These are phyloP conservation scores for Cryomyces minteri DNA, from an alignment of 495 filamentous ascomycete species.

Conservation along the genomic window DNA sequence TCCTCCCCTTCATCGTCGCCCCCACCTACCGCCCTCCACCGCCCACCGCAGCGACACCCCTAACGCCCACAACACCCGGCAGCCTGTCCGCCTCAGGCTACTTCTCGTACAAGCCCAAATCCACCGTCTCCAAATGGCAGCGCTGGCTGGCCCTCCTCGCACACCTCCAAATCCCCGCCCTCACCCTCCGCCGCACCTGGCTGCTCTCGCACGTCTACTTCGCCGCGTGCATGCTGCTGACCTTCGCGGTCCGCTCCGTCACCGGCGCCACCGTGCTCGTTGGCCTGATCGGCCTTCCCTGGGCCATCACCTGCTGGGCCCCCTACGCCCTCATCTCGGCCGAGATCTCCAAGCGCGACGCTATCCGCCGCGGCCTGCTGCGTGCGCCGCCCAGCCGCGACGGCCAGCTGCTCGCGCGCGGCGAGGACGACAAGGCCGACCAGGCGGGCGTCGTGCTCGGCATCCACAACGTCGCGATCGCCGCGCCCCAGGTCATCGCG, in stretches of 20 bases:
- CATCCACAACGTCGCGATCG: conserved; percentile 82
- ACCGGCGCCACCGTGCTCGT: conserved; percentile 53
- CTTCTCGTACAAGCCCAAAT: conserved; percentile 7
- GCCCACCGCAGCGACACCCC: conserved; percentile 1
- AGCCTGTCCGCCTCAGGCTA: conserved; percentile 8
- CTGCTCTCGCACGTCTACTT: conserved; percentile 65
- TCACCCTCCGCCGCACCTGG: conserved; percentile 79
- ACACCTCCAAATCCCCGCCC: conserved; percentile 46
- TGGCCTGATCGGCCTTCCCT: conserved; percentile 63
- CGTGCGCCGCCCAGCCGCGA: conserved; percentile 16
- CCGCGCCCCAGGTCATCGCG: conserved; percentile 73
- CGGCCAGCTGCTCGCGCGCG: conserved; percentile 11
- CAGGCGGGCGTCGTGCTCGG: conserved; percentile 82
- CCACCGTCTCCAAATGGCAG: neutral
- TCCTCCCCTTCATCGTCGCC: conserved; percentile 66
- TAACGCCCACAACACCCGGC: conserved; percentile 11
- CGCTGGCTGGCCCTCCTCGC: neutral
- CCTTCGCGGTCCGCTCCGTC: conserved; percentile 52
- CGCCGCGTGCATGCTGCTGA: conserved; percentile 56
- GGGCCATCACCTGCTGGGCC: conserved; percentile 81
- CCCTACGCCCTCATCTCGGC: conserved; percentile 83
- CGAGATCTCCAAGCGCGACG: conserved; percentile 65
- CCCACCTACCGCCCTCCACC: conserved; percentile 43
- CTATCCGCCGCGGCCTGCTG: conserved; percentile 37
- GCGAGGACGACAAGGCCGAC: conserved; percentile 30